phyloP scores from a whole-genome alignment of 164 flowering plant species.

The Vitis amurensis region DNA sequence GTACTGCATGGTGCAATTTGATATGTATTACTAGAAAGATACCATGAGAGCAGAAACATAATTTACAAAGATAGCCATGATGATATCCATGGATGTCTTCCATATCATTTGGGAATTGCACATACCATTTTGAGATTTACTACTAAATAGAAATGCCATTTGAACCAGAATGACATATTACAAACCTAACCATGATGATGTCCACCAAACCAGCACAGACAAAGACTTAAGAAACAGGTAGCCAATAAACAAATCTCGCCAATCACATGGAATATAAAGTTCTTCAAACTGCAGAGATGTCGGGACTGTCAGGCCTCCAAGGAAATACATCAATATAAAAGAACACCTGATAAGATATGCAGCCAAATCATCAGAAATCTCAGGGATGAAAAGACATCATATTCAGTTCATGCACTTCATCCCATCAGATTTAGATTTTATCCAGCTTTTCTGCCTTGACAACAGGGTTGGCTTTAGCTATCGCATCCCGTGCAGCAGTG shows the following conservation, averaged over 20 bases:
- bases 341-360: conserved; percentile 16
- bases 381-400: conserved; percentile 15
- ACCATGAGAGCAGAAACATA: conserved; percentile 2
- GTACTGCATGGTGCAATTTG: not conserved
- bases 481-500: conserved; percentile 45
- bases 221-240: conserved; percentile 18
- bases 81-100: not conserved
- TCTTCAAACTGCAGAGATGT: conserved; percentile 19
- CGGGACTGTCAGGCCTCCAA: conserved; percentile 5
- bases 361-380: conserved; percentile 6
- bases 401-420: not conserved
- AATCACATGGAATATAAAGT: conserved; percentile 21
- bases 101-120: conserved; percentile 3
- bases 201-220: conserved; percentile 31
- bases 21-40: not conserved
- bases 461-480: conserved; percentile 54
- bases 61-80: conserved; percentile 7
- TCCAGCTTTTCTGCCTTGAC: conserved; percentile 58
- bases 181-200: conserved; percentile 17
- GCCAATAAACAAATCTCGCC: conserved; percentile 22
- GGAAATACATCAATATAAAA: conserved; percentile 9
- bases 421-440: conserved; percentile 30
- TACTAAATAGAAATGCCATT: conserved; percentile 12
- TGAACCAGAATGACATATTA: conserved; percentile 15
- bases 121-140: conserved; percentile 7